Evolutionary conservation across 805 yeast species (phyloP).

Genomic region (Helenozyma baotianmanensis): DNA sequence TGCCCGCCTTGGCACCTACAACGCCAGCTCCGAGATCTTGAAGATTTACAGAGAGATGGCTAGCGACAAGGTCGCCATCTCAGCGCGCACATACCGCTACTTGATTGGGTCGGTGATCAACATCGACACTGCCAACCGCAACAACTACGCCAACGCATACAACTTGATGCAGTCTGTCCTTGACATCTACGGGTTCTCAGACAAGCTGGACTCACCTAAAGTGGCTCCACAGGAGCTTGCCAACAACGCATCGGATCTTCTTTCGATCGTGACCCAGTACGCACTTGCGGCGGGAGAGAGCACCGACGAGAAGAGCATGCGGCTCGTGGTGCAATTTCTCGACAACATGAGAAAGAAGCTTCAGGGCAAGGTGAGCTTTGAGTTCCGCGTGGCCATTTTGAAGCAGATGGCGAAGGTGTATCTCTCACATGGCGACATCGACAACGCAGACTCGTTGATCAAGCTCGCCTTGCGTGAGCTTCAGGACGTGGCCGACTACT

Average conservation of each 20-base stretch:
- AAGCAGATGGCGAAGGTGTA: slow-evolving; percentile 28
- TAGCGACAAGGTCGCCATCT: slow-evolving; percentile 16
- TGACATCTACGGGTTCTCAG: slow-evolving; percentile 26
- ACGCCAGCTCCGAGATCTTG: slow-evolving; percentile 21
- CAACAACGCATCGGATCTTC: slow-evolving; percentile 18
- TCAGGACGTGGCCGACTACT: slow-evolving; percentile 11
- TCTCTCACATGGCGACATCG: slow-evolving; percentile 18
- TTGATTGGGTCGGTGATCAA: slow-evolving; percentile 28
- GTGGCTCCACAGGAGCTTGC: slow-evolving; percentile 9
- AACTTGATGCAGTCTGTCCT: slow-evolving; percentile 27
- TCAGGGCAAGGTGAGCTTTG: slow-evolving; percentile 18
- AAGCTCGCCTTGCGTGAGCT: slow-evolving; percentile 24
- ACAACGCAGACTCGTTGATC: slow-evolving; percentile 20
- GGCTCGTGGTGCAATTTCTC: slow-evolving; percentile 27
- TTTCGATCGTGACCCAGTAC: slow-evolving; percentile 24
- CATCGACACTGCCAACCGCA: slow-evolving; percentile 20
- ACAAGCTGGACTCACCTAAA: slow-evolving; percentile 4
- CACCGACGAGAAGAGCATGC: slow-evolving; percentile 12
- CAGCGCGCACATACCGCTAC: slow-evolving; percentile 27
- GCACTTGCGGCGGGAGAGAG: slow-evolving; percentile 14
- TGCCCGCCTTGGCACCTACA: slow-evolving; percentile 13
- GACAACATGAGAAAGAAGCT: slow-evolving; percentile 21
- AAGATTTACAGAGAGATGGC: slow-evolving; percentile 33
- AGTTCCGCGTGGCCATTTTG: slow-evolving; percentile 22
- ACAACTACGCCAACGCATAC: slow-evolving; percentile 24